Conservation (phyloP, 208 protist species). For the Naegleria lovaniensis region DNA sequence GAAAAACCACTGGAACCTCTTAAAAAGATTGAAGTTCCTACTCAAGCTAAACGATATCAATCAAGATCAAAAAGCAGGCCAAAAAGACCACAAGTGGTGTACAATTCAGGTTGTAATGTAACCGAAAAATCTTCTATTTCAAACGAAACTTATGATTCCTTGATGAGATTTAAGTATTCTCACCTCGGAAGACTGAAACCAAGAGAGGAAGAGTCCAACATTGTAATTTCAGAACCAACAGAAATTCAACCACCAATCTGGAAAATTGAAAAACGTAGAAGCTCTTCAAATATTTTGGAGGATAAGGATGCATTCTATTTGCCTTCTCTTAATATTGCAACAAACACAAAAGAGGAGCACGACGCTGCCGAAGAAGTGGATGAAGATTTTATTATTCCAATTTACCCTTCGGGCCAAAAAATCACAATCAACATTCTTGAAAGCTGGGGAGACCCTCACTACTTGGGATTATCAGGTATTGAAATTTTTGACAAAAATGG, state of each 20-base stretch:
- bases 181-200: background rate
- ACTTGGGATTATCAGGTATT: slow-evolving; percentile 75
- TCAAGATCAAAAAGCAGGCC: background rate
- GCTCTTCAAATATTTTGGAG: background rate
- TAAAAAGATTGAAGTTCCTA: background rate
- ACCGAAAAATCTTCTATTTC: background rate
- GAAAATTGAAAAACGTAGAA: background rate
- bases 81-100: background rate
- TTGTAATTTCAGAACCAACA: background rate
- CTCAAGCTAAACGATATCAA: background rate
- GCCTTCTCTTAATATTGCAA: background rate
- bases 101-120: background rate
- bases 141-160: background rate
- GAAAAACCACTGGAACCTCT: background rate
- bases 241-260: background rate
- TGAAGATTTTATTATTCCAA: slow-evolving; percentile 6
- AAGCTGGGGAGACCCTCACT: slow-evolving; percentile 76
- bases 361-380: background rate
- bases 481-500: slow-evolving; percentile 74
- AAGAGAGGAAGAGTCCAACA: background rate
- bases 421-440: slow-evolving; percentile 61
- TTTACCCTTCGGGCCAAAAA: slow-evolving; percentile 44
- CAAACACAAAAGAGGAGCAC: background rate
- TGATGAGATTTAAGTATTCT: background rate
- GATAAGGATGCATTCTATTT: background rate